Base-by-base conservation (phyloP, 495 filamentous ascomycete genomes). In the Copromyces sp. region DNA sequence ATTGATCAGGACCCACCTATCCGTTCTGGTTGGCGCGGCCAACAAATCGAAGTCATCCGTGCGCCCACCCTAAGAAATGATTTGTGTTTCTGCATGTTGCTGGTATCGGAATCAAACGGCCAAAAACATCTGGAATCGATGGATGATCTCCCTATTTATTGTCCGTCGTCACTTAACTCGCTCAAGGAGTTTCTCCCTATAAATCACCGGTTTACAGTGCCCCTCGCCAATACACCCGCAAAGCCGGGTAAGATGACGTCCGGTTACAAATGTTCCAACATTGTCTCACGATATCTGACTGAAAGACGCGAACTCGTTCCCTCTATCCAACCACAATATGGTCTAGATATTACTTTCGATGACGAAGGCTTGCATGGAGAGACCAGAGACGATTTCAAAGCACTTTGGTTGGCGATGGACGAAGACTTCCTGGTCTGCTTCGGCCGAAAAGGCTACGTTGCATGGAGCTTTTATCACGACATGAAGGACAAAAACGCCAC, bases 401-500 rank as follows among this genome's bases (percentile, higher is more conserved):
- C 35, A 68, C 9, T 32, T 29, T 6, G 9, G 3, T 39, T 74
- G 6, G 32, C 9, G 12, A 40, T 32, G 2, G 74, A 74, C 53
- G 74, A 72, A 4, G 41, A 76, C 39, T 74, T 47, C 47, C 71
- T 72, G 14, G 17, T 74, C 8, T 68, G 61, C 3, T 0, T 0
- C 5, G 32, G 45, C 8, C 16, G 20, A 2, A 24, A 5, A 12
- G 45, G 53, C 2, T 69, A 72, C 41, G 68, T 39, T 17, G 39
- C 74, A 6, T 76, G 74, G 74, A 74, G 73, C 45, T 76, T 76
- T 71, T 47, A 45, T n/a, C 42, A 44, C 24, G 73, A 74, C 37
- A 68, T 74, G 68, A 24, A 17, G 69, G 29, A 65, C 20, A 53
- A 29, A 24, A 20, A 53, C 6, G 53, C 14, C 1, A 61, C 12